Base-by-base conservation (phyloP, 2,329 filamentous ascomycete species). In the Alternaria consortialis region DNA sequence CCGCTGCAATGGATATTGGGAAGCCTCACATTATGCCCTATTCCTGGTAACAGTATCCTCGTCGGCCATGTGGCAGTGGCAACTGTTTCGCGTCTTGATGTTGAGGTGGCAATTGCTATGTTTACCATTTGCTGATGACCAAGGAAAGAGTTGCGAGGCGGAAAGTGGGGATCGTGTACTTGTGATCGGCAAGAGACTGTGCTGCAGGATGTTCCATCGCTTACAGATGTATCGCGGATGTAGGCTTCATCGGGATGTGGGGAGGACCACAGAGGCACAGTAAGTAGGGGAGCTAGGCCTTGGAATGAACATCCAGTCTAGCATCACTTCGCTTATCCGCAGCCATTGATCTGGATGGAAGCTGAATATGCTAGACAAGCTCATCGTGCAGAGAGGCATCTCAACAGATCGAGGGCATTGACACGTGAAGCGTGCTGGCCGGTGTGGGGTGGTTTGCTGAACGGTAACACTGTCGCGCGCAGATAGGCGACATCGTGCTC, bases 1-100 rank as follows among this genome's bases (percentile, higher is more conserved):
- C 43, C 42, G 50, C 37, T 56, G 48, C 47, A 44, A 27, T 58
- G 52, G 55, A 23, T 61, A 58, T 53, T 54, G 43, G 27, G 27
- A 47, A 54, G 36, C 47, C 36, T 55, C 39, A 36, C 25, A 4
- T 29, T 56, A n/a, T 37, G 29, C 32, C 23, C 40, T 44, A 11
- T 36, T 51, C 50, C 29, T 34, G n/a, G 43, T 37, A 53, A 4
- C 43, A 15, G 17, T 47, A 56, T 58, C 39, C 53, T 46, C 37
- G 56, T 42, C 31, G 36, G 48, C 60, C 58, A 54, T 59, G 54
- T 61, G 63, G 54, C 48, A 57, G 47, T 61, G 54, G 60, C 60
- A 52, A 56, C 32, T 12, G 25, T 43, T 37, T 42, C 50, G 46
- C 31, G 43, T 53, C 46, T 50, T 31, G 7, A 20, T 39, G 34